Evolutionary conservation across 768 basidiomycete species (phyloP).

Genomic region (Auriculariales sp.): DNA sequence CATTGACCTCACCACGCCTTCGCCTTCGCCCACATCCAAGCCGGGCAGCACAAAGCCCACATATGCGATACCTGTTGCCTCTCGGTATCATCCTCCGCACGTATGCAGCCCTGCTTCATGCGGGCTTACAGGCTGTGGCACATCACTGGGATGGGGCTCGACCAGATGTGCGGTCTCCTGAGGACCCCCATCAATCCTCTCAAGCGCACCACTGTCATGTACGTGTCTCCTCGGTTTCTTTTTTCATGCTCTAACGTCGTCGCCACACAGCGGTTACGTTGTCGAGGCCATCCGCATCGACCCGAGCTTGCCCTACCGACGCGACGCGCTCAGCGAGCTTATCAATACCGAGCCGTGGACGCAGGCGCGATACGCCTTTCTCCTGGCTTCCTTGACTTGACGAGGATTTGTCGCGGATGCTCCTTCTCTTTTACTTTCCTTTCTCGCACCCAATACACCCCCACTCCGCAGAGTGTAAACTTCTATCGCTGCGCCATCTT

Average conservation of each 20-base stretch:
- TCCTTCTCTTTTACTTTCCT: neutral
- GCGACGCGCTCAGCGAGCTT: constrained; percentile 19
- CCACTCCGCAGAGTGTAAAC: neutral
- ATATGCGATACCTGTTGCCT: neutral
- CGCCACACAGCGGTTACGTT: constrained; percentile 24
- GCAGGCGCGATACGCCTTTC: constrained; percentile 23
- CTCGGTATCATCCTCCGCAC: neutral
- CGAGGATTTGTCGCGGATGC: neutral
- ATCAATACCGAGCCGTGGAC: constrained; percentile 26
- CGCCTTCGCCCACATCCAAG: neutral
- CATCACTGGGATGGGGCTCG: constrained; percentile 18
- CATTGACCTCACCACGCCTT: neutral
- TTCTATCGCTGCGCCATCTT: too few relatives aligned
- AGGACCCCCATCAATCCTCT: constrained; percentile 25
- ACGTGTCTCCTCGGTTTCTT: constrained; percentile 9
- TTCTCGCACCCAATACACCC: neutral
- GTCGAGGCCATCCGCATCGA: constrained; percentile 27
- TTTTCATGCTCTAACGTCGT: neutral
- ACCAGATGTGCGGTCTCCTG: constrained; percentile 25
- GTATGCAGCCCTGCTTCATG: constrained; percentile 9
- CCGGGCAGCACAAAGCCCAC: constrained; percentile 8
- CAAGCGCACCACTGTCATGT: constrained; percentile 34
- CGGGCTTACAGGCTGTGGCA: constrained; percentile 35
- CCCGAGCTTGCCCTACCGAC: constrained; percentile 20
- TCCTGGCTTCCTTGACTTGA: neutral